Percentiles rank a stretch among this genome's conserved stretches.
phyloP scores from a whole-genome alignment of 495 filamentous ascomycete species.

The Xylaria curta region DNA sequence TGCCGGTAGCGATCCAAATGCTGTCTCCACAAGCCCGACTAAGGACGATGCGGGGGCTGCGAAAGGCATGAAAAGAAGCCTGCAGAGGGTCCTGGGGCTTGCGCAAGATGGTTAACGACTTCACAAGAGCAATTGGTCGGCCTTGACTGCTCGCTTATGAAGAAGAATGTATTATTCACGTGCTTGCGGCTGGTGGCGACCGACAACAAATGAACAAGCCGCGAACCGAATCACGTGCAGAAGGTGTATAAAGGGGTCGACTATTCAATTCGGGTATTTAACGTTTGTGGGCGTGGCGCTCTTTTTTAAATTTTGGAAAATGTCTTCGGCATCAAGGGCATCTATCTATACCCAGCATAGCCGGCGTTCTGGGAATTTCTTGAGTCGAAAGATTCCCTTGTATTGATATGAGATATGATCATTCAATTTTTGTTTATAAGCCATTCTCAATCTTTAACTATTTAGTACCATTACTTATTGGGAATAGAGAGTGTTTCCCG shows the following conservation, averaged over 20 bases:
- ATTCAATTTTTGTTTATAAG: constrained; percentile 1
- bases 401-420: constrained; percentile 24
- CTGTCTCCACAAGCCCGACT: constrained; percentile 24
- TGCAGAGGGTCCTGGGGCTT: constrained; percentile 50
- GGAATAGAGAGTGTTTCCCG: not conserved
- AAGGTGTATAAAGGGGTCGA: not conserved
- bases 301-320: not conserved
- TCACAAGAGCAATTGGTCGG: not conserved
- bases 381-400: constrained; percentile 6
- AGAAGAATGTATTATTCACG: not conserved
- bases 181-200: not conserved
- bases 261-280: not conserved
- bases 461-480: not conserved
- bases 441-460: not conserved
- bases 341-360: constrained; percentile 29
- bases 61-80: constrained; percentile 47
- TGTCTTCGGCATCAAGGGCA: constrained; percentile 20
- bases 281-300: constrained; percentile 4
- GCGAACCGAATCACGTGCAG: not conserved
- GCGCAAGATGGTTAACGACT: constrained; percentile 35
- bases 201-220: not conserved
- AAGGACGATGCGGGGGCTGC: constrained; percentile 57
- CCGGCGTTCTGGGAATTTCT: constrained; percentile 25
- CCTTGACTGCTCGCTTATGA: constrained; percentile 9
- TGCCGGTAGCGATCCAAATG: constrained; percentile 31